These are phyloP conservation scores for Syzygium grande DNA, from an alignment of 345 rosid species.

Conservation along the genomic window DNA sequence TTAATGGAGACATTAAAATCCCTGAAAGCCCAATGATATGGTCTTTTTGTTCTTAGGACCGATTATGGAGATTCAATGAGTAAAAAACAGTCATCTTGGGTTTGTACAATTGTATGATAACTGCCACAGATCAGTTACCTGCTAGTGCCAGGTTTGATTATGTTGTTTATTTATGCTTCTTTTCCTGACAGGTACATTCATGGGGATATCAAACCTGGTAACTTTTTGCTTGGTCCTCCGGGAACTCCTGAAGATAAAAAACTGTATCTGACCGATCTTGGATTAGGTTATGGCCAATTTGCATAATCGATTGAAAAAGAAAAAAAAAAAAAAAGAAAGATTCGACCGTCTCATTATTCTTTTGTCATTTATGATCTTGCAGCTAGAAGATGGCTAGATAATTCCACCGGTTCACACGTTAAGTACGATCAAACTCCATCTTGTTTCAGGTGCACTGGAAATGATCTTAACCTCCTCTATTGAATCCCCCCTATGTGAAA, in stretches of 20 bases:
- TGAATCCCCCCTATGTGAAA: neutral
- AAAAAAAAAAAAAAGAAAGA: neutral
- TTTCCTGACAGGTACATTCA: conserved; percentile 1
- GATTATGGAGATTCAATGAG: neutral
- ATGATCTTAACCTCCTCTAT: neutral
- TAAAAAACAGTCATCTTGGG: neutral
- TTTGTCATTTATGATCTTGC: neutral
- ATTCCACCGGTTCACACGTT: neutral
- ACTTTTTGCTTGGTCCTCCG: conserved; percentile 1
- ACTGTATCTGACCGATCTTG: neutral
- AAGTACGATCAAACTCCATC: neutral
- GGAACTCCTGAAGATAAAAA: conserved; percentile 1
- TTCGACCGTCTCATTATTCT: neutral
- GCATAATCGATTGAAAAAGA: neutral
- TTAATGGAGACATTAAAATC: neutral
- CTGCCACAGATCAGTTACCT: neutral
- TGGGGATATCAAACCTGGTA: conserved; percentile 1
- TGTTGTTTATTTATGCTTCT: neutral
- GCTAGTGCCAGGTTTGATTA: neutral
- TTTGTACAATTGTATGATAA: neutral
- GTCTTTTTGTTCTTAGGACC: neutral
- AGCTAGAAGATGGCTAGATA: conserved; percentile 3
- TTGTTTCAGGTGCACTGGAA: neutral
- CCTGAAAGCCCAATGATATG: neutral
- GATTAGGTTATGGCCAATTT: neutral